Percentiles rank a stretch among this genome's conserved stretches.
phyloP scores from a whole-genome alignment of 1,139 yeast genomes.

The Saccharomyces hybrid region DNA sequence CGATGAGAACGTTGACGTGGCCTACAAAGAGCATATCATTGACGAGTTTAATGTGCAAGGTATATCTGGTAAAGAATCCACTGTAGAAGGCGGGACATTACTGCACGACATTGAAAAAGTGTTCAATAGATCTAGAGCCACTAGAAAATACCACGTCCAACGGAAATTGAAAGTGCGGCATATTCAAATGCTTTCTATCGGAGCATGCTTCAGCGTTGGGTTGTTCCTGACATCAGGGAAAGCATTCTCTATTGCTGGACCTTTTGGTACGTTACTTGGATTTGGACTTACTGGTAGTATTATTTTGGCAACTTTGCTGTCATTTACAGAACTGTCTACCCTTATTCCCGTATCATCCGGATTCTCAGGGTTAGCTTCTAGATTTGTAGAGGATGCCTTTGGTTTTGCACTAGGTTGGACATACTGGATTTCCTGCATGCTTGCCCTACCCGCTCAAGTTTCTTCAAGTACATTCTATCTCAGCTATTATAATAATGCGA shows the following conservation, averaged over 20 bases:
- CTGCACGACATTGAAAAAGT: conserved; percentile 5
- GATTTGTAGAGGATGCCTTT: conserved; percentile 79
- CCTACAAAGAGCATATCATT: conserved; percentile 2
- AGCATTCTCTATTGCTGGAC: conserved; percentile 71
- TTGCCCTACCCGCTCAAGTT: conserved; percentile 71
- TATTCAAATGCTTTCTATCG: conserved; percentile 70
- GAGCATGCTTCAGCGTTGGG: conserved; percentile 78
- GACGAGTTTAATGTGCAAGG: conserved; percentile 3
- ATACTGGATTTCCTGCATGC: conserved; percentile 68
- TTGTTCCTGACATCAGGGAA: conserved; percentile 65
- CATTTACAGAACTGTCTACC: conserved; percentile 80
- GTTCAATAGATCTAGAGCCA: not conserved
- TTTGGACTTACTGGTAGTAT: conserved; percentile 57
- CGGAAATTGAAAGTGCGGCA: conserved; percentile 62
- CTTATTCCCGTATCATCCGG: conserved; percentile 78
- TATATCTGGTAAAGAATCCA: conserved; percentile 1
- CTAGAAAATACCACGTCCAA: conserved; percentile 29
- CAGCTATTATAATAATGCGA: conserved; percentile 46
- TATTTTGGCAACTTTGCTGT: conserved; percentile 59
- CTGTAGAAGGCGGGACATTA: conserved; percentile 1
- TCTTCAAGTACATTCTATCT: conserved; percentile 62
- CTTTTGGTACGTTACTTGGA: conserved; percentile 69
- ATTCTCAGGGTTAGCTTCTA: conserved; percentile 61
- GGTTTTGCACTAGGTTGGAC: conserved; percentile 77
- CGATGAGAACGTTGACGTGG: conserved; percentile 10